Conservation (phyloP, 2,329 filamentous ascomycete species). For the Ophiocordyceps robertsii region DNA sequence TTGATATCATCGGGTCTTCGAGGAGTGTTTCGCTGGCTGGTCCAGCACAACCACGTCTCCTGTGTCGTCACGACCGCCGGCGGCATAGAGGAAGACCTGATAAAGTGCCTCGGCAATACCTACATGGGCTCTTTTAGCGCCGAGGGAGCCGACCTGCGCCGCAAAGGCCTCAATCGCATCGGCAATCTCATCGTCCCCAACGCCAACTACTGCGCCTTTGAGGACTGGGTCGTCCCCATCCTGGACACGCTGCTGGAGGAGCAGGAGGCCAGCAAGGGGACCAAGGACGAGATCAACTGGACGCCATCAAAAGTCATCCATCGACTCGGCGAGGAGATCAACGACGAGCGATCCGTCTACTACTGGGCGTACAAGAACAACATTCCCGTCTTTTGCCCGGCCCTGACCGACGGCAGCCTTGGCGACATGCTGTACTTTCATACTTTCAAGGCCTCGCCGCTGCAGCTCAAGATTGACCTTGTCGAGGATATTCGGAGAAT, state of each 20-base stretch:
- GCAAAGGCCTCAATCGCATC: constrained; percentile 85
- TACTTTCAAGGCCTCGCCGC: constrained; percentile 78
- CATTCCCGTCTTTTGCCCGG: constrained; percentile 94
- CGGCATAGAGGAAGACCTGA: constrained; percentile 92
- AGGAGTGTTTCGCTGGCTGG: constrained; percentile 82
- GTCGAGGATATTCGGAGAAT: constrained; percentile 87
- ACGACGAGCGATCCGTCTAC: constrained; percentile 80
- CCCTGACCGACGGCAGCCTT: constrained; percentile 84
- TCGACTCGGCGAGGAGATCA: constrained; percentile 84
- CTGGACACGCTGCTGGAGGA: constrained; percentile 89
- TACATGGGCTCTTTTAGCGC: constrained; percentile 82
- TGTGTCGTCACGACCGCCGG: constrained; percentile 92
- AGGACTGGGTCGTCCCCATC: constrained; percentile 95
- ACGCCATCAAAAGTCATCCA: constrained; percentile 88
- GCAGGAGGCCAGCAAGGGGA: constrained; percentile 66
- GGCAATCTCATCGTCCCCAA: constrained; percentile 94
- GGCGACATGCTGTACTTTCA: constrained; percentile 99
- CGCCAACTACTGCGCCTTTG: constrained; percentile 88
- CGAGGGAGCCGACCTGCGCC: constrained; percentile 61
- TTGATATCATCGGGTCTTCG: constrained; percentile 91
- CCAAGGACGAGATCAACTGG: constrained; percentile 66
- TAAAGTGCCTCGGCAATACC: constrained; percentile 92
- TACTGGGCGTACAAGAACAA: constrained; percentile 98
- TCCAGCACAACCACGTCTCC: constrained; percentile 83
- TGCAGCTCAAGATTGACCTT: constrained; percentile 74